Conservation (phyloP, 257 asterid species). For the Jaltomata sinuosa region DNA sequence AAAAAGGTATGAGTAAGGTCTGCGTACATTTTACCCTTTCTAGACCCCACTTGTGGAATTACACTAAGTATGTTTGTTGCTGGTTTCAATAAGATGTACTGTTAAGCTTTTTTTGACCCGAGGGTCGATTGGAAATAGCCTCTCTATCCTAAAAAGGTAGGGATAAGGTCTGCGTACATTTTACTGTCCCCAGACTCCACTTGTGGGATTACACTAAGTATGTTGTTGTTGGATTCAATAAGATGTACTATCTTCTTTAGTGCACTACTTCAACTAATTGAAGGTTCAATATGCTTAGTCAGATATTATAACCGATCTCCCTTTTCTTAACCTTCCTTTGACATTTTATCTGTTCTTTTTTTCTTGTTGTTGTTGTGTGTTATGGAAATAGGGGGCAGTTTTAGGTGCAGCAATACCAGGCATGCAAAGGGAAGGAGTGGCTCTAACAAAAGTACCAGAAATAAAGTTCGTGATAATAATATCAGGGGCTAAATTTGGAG, state of each 20-base stretch:
- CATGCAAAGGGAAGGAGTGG: conserved; percentile 31
- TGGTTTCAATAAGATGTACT: too few species aligned
- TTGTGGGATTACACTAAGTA: too few species aligned
- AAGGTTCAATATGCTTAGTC: not conserved
- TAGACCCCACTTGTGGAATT: too few species aligned
- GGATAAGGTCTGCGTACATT: too few species aligned
- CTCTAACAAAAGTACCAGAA: conserved; percentile 22
- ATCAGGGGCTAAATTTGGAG: conserved; percentile 29
- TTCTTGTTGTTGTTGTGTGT: too few species aligned
- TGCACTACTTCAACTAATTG: not conserved
- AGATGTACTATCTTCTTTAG: not conserved
- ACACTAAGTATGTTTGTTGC: too few species aligned
- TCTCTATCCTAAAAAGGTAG: too few species aligned
- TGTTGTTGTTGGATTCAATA: not conserved
- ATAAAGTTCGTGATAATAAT: conserved; percentile 25
- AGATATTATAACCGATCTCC: not conserved
- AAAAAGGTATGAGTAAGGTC: too few species aligned
- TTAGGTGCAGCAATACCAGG: conserved; percentile 30
- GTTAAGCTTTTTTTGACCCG: too few species aligned
- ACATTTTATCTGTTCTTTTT: not conserved
- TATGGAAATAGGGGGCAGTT: conserved; percentile 14
- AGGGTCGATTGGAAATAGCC: too few species aligned
- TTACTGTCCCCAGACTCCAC: too few species aligned
- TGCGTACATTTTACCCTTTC: too few species aligned
- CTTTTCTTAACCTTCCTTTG: not conserved